Conservation (phyloP, 345 rosid species). For the Murraya paniculata region DNA sequence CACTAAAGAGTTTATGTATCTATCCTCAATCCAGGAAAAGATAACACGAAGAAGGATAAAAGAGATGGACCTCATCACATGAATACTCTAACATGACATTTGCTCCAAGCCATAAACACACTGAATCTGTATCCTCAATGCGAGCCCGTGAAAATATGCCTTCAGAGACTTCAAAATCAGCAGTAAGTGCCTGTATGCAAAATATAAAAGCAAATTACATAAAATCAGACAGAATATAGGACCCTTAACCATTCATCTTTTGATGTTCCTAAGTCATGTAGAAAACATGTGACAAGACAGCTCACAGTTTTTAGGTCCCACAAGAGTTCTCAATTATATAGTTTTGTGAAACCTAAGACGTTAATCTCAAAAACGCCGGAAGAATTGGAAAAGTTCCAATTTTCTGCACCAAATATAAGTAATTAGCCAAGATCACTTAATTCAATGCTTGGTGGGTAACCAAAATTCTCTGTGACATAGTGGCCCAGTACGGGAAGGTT, state of each 20-base stretch:
- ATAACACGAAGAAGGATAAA: constrained; percentile 7
- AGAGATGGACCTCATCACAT: constrained; percentile 62
- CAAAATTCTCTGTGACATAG: neutral
- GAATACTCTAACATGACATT: constrained; percentile 98
- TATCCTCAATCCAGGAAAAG: constrained; percentile 19
- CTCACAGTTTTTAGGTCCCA: neutral
- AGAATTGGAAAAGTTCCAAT: neutral
- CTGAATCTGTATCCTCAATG: constrained; percentile 68
- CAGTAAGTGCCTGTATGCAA: constrained; percentile 52
- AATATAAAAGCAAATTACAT: neutral
- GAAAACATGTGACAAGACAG: neutral
- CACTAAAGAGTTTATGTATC: constrained; percentile 21
- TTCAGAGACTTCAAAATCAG: constrained; percentile 95
- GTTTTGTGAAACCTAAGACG: neutral
- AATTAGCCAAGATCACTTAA: neutral
- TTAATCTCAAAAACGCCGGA: neutral
- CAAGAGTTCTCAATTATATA: neutral
- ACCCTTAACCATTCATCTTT: neutral
- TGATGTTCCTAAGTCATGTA: neutral
- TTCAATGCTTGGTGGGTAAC: neutral
- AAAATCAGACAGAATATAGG: neutral
- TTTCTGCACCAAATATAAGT: neutral
- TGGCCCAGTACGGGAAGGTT: neutral
- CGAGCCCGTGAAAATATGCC: constrained; percentile 84
- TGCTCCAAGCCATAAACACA: constrained; percentile 93